Evolutionary conservation across 441 rosid genomes (phyloP).

Genomic region (Eutrema salsugineum): DNA sequence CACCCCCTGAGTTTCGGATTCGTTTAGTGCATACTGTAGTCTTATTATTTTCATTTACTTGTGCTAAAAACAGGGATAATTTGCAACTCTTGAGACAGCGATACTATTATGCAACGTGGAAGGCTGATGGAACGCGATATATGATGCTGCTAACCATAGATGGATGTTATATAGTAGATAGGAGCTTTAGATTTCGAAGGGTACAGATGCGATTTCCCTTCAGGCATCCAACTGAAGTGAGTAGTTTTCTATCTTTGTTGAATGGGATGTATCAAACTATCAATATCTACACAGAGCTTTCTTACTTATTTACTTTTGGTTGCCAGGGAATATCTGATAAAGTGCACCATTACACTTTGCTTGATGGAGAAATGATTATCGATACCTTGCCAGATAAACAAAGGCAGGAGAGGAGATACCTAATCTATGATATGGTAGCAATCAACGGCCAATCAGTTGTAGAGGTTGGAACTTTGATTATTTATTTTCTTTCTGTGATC

Average conservation of each 20-base stretch:
- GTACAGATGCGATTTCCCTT: constrained; percentile 99
- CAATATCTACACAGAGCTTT: background rate
- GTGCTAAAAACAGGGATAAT: constrained; percentile 62
- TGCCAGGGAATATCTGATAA: constrained; percentile 69
- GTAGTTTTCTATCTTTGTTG: constrained; percentile 30
- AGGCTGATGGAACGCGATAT: constrained; percentile 99
- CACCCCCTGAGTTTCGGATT: background rate
- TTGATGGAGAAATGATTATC: constrained; percentile 99
- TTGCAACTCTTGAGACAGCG: constrained; percentile 93
- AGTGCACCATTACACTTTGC: constrained; percentile 86
- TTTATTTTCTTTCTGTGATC: constrained; percentile 25
- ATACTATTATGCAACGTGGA: constrained; percentile 99
- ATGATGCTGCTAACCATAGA: constrained; percentile 93
- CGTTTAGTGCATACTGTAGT: background rate
- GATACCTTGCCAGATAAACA: constrained; percentile 88
- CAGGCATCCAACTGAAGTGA: constrained; percentile 65
- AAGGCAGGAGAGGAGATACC: constrained; percentile 97
- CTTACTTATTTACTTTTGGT: constrained; percentile 16
- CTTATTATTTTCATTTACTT: constrained; percentile 11
- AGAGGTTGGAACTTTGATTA: constrained; percentile 61
- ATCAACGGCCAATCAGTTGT: constrained; percentile 66
- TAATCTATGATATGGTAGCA: constrained; percentile 97
- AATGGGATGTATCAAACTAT: constrained; percentile 16
- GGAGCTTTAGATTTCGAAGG: constrained; percentile 87
- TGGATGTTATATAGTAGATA: constrained; percentile 91